Evolutionary conservation across 1,139 yeast genomes (phyloP), one percentile per base, ranked within the genome.

Genomic region (Blastobotrys buckinghamii): DNA sequence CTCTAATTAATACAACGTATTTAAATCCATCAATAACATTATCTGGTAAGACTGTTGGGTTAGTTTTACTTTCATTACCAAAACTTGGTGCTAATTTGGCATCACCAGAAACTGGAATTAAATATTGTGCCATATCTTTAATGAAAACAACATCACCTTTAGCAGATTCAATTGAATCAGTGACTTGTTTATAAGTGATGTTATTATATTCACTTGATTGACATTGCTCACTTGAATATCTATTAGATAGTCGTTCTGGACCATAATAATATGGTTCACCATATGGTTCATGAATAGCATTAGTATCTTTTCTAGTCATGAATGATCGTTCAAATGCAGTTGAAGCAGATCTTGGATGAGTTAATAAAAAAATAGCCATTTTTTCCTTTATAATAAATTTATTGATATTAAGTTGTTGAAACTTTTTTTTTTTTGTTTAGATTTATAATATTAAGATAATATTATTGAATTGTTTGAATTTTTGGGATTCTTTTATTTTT

Each of bases 91-190:
- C 45, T 10, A 42, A 16, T 10, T 15, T 8, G 12, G 34, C 34
- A 10, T 24, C 34, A 19, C 47, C 44, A 17, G 38, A 20, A 10
- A 49, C 49, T n/a, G 65, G 63, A 19, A 61, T 55, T 22, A 60
- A 42, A 45, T 60, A 61, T 45, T 60, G 63, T 17, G 63, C 63
- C 65, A 61, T 61, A 42, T 61, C 65, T 46, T 61, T 61, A 44
- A 61, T 51, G 44, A 60, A 58, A 9, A 60, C 50, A 10, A 52
- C 42, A 39, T 51, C 48, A 15, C 46, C 51, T 27, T 43, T 40
- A 12, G 16, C 43, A 5, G 33, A 40, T 27, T 39, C 32, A 33
- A 60, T 50, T 20, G 52, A 50, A 9, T 48, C 47, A 13, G 47
- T 49, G 6, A 59, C 59, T 34, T 52, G 52, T n/a, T 48, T 47